Base-by-base conservation (phyloP, 306 rosid species). In the Acacia confusa region DNA sequence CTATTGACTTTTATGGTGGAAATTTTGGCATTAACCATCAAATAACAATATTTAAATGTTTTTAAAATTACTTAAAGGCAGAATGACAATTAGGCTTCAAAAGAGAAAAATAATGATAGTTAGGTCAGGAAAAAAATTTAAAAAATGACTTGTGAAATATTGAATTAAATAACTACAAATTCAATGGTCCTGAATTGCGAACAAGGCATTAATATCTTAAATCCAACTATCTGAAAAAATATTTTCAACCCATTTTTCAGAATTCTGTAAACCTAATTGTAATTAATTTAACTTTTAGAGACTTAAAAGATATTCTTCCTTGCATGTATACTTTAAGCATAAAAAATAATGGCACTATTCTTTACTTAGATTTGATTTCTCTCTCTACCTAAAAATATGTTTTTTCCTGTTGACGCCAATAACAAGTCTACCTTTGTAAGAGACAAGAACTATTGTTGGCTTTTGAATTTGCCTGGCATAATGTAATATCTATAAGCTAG, bases 391-490 rank as follows among this genome's bases (percentile, higher is more conserved):
- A 64, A 30, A 64, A 30, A 53, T 16, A 20, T 16, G 43, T 41
- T 34, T 45, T 34, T 75, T 61, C 13, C 20, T 64, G 41, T 78
- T 52, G 45, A 57, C 14, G 40, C 75, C 48, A 71, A 38, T 61
- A 41, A 41, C 71, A 41, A 60, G 55, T 48, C 24, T 79, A 75
- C 52, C 65, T 45, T 84, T 70, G 75, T 24, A 44, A 20, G 82
- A 75, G 82, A 75, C 74, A 77, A 25, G 57, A 79, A 64, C 52
- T 19, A 22, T 69, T 68, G 36, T 58, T 72, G 13, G 83, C 77
- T 52, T 45, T 34, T 79, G 82, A 75, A 63, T 74, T 82, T 75
- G 16, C 78, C 82, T 34, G 47, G 64, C 50, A 83, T 78, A 48
- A 80, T 27, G 58, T 17, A 69, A 60, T 28, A 74, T 78, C 48